Evolutionary conservation across 306 rosid species (phyloP).

Genomic region (Medicago ruthenica): DNA sequence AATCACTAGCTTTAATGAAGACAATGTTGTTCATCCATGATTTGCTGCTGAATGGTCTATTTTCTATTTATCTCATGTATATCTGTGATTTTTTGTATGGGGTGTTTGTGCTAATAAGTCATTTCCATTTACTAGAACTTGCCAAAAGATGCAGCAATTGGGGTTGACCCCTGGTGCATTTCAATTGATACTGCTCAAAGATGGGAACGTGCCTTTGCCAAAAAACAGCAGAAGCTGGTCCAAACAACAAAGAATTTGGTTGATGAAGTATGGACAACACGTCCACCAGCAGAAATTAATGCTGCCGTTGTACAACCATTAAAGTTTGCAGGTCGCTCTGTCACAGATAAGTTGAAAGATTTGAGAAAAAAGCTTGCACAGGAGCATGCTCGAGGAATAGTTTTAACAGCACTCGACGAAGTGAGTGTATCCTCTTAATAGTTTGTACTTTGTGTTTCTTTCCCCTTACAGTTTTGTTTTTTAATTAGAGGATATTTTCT

Average conservation of each 20-base stretch:
- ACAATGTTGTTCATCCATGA: background rate
- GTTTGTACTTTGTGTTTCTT: conserved; percentile 4
- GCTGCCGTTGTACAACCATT: conserved; percentile 70
- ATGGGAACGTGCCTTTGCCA: conserved; percentile 76
- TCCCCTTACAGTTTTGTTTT: background rate
- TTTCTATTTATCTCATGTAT: conserved; percentile 24
- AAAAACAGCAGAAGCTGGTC: conserved; percentile 81
- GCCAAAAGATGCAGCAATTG: conserved; percentile 68
- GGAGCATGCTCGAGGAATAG: conserved; percentile 71
- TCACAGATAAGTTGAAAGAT: conserved; percentile 74
- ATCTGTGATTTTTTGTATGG: conserved; percentile 18
- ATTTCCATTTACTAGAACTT: conserved; percentile 64
- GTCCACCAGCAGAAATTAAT: conserved; percentile 64
- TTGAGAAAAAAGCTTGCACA: conserved; percentile 68
- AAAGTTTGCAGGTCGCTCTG: conserved; percentile 83
- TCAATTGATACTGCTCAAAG: conserved; percentile 83
- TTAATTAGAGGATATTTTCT: conserved; percentile 14
- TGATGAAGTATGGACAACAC: conserved; percentile 89
- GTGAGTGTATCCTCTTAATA: conserved; percentile 51
- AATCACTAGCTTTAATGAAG: too few relatives aligned
- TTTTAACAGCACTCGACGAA: conserved; percentile 89
- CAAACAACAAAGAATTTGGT: conserved; percentile 83
- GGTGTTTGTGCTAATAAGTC: conserved; percentile 32
- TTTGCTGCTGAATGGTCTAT: conserved; percentile 14
- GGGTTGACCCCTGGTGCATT: conserved; percentile 96